Percentiles rank a stretch among this genome's conserved stretches.
Conservation (phyloP, 192 early-diverging fungal genomes). For the Glomus cerebriforme region DNA sequence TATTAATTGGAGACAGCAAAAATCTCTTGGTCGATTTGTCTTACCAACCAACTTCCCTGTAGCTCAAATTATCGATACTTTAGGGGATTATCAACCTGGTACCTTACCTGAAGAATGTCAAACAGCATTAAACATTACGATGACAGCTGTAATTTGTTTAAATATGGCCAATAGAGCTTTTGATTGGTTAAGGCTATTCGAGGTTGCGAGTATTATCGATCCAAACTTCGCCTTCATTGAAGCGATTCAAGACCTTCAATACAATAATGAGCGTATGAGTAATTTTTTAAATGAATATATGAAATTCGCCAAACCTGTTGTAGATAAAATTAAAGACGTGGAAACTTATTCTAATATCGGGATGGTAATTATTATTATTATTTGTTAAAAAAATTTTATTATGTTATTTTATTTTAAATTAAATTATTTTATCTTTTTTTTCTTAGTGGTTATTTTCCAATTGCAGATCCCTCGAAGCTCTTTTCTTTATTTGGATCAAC, state of each 20-base stretch:
- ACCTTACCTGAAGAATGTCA: neutral
- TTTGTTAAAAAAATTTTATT: neutral
- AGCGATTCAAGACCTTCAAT: neutral
- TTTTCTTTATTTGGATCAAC: neutral
- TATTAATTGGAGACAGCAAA: neutral
- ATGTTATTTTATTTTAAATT: neutral
- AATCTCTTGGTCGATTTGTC: neutral
- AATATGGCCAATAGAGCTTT: too few species aligned
- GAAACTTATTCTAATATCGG: conserved; percentile 1
- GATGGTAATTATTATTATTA: conserved; percentile 3
- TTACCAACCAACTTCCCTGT: neutral
- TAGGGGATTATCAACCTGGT: neutral
- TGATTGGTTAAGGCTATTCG: conserved; percentile 11
- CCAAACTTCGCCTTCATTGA: conserved; percentile 1
- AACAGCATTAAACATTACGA: neutral
- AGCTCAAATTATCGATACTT: neutral
- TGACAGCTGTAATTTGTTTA: neutral
- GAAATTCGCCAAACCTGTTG: neutral
- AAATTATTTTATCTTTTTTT: neutral
- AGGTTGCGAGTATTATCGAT: neutral
- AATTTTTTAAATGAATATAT: neutral
- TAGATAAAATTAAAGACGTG: neutral
- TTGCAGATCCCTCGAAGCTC: neutral
- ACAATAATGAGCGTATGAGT: neutral
- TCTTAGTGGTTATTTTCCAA: neutral